Conservation (phyloP, 2,329 filamentous ascomycete species). For the Diaporthe sp. region DNA sequence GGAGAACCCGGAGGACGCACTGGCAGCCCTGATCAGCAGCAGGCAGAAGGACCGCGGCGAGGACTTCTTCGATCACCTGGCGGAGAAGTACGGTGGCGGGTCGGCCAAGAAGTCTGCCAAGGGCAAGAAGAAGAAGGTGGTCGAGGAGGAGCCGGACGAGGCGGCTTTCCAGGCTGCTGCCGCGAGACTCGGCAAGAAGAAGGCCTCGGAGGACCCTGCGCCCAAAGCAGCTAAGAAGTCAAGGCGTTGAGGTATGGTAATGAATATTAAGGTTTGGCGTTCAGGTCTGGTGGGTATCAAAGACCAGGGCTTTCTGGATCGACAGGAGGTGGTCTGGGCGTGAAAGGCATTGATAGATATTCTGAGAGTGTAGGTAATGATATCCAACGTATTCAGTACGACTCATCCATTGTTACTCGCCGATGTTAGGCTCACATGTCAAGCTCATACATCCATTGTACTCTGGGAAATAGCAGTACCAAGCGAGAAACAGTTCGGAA, state of each 20-base stretch:
- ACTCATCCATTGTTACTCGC: not conserved
- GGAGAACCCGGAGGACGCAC: constrained; percentile 40
- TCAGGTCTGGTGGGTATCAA: not conserved
- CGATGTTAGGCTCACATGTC: not conserved
- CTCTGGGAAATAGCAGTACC: no score
- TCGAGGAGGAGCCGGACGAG: constrained; percentile 74
- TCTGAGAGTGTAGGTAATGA: not conserved
- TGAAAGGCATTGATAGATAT: not conserved
- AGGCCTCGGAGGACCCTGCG: constrained; percentile 42
- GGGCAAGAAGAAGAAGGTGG: constrained; percentile 64
- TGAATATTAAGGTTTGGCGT: constrained; percentile 31
- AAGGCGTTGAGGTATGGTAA: constrained; percentile 35
- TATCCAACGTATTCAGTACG: not conserved
- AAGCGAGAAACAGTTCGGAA: no score
- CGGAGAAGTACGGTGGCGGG: constrained; percentile 77
- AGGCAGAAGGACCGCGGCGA: constrained; percentile 75
- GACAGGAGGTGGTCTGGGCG: not conserved
- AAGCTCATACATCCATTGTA: not conserved
- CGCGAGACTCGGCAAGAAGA: constrained; percentile 60
- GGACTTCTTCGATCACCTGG: constrained; percentile 79
- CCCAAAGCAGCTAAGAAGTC: constrained; percentile 42
- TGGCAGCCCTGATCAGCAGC: constrained; percentile 82
- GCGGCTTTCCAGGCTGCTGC: constrained; percentile 73
- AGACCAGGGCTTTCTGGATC: not conserved
- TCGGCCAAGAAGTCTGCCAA: constrained; percentile 60